Evolutionary conservation across 2,329 filamentous ascomycete species (phyloP).

Genomic region (Chrysoporthe austroafricana): DNA sequence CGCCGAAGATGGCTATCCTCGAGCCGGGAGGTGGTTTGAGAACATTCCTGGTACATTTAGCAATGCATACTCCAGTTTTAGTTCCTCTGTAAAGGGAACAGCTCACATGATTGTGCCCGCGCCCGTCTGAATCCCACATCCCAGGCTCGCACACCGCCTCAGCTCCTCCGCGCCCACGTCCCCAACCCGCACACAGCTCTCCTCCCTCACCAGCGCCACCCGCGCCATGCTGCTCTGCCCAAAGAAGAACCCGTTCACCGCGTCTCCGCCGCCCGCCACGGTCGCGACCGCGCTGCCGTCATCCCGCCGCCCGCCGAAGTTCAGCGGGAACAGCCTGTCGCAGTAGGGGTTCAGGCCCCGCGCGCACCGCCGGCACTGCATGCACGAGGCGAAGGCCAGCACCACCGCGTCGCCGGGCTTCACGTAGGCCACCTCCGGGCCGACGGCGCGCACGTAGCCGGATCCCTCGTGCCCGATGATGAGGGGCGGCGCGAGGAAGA

Average conservation of each 20-base stretch:
- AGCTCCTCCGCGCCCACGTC: constrained; percentile 19
- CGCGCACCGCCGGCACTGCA: constrained; percentile 13
- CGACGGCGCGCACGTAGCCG: constrained; percentile 30
- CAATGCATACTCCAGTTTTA: background rate
- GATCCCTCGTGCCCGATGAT: constrained; percentile 30
- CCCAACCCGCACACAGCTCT: constrained; percentile 22
- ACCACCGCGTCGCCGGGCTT: constrained; percentile 31
- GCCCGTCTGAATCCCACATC: constrained; percentile 25
- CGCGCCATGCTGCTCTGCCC: constrained; percentile 27
- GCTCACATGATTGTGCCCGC: constrained; percentile 20
- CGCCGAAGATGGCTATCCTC: constrained; percentile 22
- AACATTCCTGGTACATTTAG: constrained; percentile 15
- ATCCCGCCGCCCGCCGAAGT: constrained; percentile 18
- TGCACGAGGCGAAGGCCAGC: constrained; percentile 24
- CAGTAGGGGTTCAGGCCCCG: constrained; percentile 17
- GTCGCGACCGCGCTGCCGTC: constrained; percentile 9
- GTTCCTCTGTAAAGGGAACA: background rate
- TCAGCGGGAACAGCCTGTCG: constrained; percentile 11
- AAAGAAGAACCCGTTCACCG: constrained; percentile 20
- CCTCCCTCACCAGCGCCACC: constrained; percentile 18
- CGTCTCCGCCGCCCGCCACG: background rate
- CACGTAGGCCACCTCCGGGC: constrained; percentile 26
- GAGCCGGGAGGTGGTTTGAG: constrained; percentile 20
- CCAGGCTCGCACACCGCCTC: constrained; percentile 19
- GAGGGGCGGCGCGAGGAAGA: constrained; percentile 23